Evolutionary conservation across 805 yeast genomes (phyloP).

Genomic region (Candida lessepsii): DNA sequence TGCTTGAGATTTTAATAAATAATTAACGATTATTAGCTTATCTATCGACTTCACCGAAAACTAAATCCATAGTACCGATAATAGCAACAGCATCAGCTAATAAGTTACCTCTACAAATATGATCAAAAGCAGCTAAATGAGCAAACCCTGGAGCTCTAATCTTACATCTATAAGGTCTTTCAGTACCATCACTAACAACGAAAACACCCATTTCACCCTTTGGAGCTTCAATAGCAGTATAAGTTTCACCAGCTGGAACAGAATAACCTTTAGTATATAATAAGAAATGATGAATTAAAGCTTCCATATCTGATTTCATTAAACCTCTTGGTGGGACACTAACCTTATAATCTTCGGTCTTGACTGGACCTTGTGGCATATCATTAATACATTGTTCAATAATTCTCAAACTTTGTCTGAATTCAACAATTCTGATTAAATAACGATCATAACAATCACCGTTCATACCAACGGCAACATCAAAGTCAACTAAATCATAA

Average conservation of each 20-base stretch:
- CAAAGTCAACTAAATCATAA: conserved; percentile 81
- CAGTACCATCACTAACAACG: conserved; percentile 84
- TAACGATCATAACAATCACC: conserved; percentile 94
- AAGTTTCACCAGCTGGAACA: conserved; percentile 89
- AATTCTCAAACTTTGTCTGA: conserved; percentile 85
- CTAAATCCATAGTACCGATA: conserved; percentile 93
- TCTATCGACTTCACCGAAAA: conserved; percentile 93
- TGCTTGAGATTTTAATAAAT: not conserved
- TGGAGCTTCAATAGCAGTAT: conserved; percentile 90
- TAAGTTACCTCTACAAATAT: conserved; percentile 80
- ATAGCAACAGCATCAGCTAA: conserved; percentile 92
- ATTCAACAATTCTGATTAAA: conserved; percentile 85
- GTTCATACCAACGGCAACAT: conserved; percentile 79
- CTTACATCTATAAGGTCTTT: conserved; percentile 89
- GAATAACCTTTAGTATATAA: conserved; percentile 84
- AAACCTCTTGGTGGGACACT: conserved; percentile 75
- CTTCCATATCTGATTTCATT: conserved; percentile 94
- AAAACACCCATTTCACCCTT: conserved; percentile 95
- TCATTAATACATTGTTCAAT: conserved; percentile 87
- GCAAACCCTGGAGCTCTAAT: conserved; percentile 95
- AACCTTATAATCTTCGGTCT: conserved; percentile 86
- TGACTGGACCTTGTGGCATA: conserved; percentile 90
- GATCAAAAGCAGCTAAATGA: conserved; percentile 85
- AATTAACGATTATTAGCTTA: conserved; percentile 24
- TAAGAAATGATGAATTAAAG: conserved; percentile 85